phyloP scores from a whole-genome alignment of 352 stramenopile species.

The Pythium graminicola region DNA sequence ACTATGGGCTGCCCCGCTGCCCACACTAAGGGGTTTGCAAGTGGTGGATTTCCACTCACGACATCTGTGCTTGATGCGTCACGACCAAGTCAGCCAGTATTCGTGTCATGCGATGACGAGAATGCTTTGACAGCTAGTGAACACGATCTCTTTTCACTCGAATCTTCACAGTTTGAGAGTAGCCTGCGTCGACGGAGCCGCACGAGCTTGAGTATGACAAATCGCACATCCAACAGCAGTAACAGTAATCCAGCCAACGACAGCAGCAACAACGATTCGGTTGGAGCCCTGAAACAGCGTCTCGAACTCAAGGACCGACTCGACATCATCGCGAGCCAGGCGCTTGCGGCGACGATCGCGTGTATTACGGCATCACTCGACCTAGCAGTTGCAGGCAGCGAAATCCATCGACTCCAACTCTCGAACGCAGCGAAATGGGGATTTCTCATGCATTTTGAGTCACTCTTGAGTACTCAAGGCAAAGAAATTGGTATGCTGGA shows the following conservation, averaged over 20 bases:
- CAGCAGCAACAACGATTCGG: slow-evolving; percentile 35
- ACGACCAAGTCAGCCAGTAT: not conserved
- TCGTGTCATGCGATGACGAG: slow-evolving; percentile 23
- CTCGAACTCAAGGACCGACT: slow-evolving; percentile 66
- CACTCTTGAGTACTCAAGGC: slow-evolving; percentile 85
- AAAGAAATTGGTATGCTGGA: slow-evolving; percentile 95
- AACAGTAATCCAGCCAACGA: slow-evolving; percentile 8
- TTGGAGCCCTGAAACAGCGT: slow-evolving; percentile 52
- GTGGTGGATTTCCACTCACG: slow-evolving; percentile 42
- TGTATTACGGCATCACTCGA: slow-evolving; percentile 65
- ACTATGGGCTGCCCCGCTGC: slow-evolving; percentile 78
- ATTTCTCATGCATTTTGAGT: slow-evolving; percentile 80
- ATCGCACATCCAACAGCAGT: slow-evolving; percentile 15
- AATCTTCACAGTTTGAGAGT: not conserved
- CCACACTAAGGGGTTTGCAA: slow-evolving; percentile 76
- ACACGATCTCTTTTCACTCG: slow-evolving; percentile 15
- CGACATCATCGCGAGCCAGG: slow-evolving; percentile 66
- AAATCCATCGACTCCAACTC: slow-evolving; percentile 50
- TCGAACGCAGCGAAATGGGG: slow-evolving; percentile 47
- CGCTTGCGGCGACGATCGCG: slow-evolving; percentile 60
- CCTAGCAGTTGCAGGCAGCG: slow-evolving; percentile 48
- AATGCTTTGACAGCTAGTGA: slow-evolving; percentile 27
- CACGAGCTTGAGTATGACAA: slow-evolving; percentile 12
- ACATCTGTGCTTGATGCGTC: not conserved
- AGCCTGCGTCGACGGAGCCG: slow-evolving; percentile 4